phyloP scores from a whole-genome alignment of 2,329 filamentous ascomycete species.

The Cercospora sp. region DNA sequence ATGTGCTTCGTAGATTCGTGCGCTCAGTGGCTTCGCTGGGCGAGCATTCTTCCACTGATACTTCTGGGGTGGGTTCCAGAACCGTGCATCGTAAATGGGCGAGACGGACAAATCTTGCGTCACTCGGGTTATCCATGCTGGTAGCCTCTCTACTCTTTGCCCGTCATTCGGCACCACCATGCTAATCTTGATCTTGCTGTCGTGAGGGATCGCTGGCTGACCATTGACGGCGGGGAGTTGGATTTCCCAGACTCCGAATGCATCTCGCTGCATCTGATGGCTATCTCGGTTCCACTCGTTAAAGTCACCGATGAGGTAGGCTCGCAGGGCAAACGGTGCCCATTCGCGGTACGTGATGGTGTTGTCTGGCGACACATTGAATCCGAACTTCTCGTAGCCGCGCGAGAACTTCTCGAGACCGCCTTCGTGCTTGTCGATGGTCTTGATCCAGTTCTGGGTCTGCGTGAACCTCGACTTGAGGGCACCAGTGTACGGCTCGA shows the following conservation, averaged over 20 bases:
- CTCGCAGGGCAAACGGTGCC: constrained; percentile 85
- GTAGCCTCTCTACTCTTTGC: constrained; percentile 76
- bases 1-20: constrained; percentile 97
- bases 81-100: constrained; percentile 88
- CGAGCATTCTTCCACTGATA: constrained; percentile 83
- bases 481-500: constrained; percentile 77
- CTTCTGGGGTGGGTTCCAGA: constrained; percentile 92
- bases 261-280: constrained; percentile 82
- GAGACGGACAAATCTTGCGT: constrained; percentile 90
- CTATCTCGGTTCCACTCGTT: constrained; percentile 86
- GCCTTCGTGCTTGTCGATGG: constrained; percentile 79
- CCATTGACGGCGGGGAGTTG: constrained; percentile 74
- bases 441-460: constrained; percentile 83
- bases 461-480: constrained; percentile 75
- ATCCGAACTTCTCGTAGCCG: constrained; percentile 81
- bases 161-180: constrained; percentile 77
- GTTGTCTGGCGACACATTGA: constrained; percentile 77
- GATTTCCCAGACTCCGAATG: constrained; percentile 85
- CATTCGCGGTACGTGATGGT: constrained; percentile 93
- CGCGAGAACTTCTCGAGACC: constrained; percentile 88
- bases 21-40: constrained; percentile 79
- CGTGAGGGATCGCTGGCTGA: constrained; percentile 78
- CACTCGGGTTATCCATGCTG: constrained; percentile 96
- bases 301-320: constrained; percentile 90
- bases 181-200: constrained; percentile 92